A percentile compares a stretch with the other conserved stretches of the same genome.
Evolutionary conservation across 768 basidiomycete species (phyloP).

Genomic region (Kwoniella newhampshirensis): DNA sequence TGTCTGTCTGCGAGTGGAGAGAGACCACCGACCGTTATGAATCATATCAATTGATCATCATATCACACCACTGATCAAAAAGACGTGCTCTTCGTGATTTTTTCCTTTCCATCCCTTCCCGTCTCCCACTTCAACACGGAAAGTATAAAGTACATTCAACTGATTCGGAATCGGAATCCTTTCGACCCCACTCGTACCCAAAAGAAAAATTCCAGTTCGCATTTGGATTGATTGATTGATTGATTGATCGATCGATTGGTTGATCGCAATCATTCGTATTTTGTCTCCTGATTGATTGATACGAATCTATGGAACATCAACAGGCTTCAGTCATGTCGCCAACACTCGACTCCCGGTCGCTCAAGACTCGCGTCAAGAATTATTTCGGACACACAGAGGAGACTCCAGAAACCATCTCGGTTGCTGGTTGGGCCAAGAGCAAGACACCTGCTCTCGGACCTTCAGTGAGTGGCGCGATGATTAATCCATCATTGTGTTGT

Average conservation of each 20-base stretch:
- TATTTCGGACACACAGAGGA: slow-evolving; percentile 19
- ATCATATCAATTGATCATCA: too few relatives aligned
- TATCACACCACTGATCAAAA: neutral
- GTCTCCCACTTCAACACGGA: neutral
- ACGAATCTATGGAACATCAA: too few relatives aligned
- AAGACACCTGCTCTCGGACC: slow-evolving; percentile 6
- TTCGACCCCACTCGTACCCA: too few relatives aligned
- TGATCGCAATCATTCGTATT: too few relatives aligned
- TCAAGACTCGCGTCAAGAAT: slow-evolving; percentile 15
- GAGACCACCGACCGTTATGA: too few relatives aligned
- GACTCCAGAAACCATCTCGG: slow-evolving; percentile 21
- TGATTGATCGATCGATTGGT: too few relatives aligned
- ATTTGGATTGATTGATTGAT: slow-evolving; percentile 22
- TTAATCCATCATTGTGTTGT: neutral
- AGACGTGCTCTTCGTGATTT: slow-evolving; percentile 13
- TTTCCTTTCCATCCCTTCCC: slow-evolving; percentile 1
- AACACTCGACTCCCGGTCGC: neutral
- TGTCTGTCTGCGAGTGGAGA: too few relatives aligned
- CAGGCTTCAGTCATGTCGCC: too few relatives aligned
- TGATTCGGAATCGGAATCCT: too few relatives aligned
- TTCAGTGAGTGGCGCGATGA: slow-evolving; percentile 15
- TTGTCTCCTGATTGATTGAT: too few relatives aligned
- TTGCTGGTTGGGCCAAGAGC: slow-evolving; percentile 13
- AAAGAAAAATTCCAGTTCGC: slow-evolving; percentile 1
- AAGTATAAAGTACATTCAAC: slow-evolving; percentile 3